Percentiles rank a stretch among this genome's conserved stretches.
Evolutionary conservation across 805 yeast genomes (phyloP).

Genomic region (Saturnispora gosingensis): DNA sequence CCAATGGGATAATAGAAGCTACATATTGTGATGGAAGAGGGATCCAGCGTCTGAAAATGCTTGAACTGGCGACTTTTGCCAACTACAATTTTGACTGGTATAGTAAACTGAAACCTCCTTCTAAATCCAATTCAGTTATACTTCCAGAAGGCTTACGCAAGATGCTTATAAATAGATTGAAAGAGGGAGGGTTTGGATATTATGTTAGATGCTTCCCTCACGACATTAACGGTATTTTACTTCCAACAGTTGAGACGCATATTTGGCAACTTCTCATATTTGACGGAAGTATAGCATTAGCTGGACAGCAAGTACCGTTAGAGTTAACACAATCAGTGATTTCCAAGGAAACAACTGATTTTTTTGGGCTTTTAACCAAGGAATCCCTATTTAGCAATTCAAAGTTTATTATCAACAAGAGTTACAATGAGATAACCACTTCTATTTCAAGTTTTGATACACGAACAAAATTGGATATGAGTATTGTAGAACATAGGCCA

Average conservation of each 20-base stretch:
- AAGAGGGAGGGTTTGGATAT: conserved; percentile 2
- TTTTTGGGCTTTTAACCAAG: not conserved
- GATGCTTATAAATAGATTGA: not conserved
- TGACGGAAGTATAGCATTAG: not conserved
- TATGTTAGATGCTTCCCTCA: conserved; percentile 1
- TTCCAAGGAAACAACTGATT: not conserved
- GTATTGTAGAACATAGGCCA: not conserved
- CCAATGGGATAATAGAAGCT: not conserved
- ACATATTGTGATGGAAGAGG: not conserved
- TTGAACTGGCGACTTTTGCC: not conserved
- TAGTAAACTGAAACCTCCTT: not conserved
- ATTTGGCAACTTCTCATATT: conserved; percentile 4
- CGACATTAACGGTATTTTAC: conserved; percentile 1
- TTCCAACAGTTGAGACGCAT: not conserved
- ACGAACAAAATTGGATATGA: not conserved
- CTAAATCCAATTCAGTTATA: not conserved
- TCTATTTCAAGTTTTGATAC: not conserved
- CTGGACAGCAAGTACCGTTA: not conserved
- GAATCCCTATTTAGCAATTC: not conserved
- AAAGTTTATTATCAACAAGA: not conserved
- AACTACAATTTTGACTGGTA: not conserved
- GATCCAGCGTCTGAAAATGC: not conserved
- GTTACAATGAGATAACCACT: not conserved
- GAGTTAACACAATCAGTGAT: not conserved
- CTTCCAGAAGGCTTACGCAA: not conserved